These are phyloP conservation scores for Elongisporangium anandrum DNA, from an alignment of 352 stramenopile genomes.

Conservation along the genomic window DNA sequence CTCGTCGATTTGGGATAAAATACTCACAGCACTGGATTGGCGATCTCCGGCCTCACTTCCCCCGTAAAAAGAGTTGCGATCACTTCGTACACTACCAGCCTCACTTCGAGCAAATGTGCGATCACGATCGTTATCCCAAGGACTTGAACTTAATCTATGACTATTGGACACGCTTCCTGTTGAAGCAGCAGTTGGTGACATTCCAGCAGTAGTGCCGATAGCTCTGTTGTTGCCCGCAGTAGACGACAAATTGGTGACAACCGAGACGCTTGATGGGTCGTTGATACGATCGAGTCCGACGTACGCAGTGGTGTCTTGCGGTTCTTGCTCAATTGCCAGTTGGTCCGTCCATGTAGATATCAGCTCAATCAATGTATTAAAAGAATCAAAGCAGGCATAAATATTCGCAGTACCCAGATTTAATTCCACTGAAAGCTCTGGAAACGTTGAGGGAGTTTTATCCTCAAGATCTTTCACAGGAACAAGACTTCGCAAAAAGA, in stretches of 20 bases:
- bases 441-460: constrained; percentile 37
- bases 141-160: background rate
- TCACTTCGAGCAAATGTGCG: constrained; percentile 1
- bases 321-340: constrained; percentile 55
- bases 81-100: constrained; percentile 17
- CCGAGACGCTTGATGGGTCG: constrained; percentile 56
- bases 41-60: constrained; percentile 8
- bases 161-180: background rate
- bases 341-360: constrained; percentile 68
- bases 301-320: constrained; percentile 70
- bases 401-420: constrained; percentile 83
- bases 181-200: constrained; percentile 1
- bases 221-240: constrained; percentile 18
- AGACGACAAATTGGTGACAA: constrained; percentile 68
- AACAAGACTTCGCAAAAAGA: constrained; percentile 75
- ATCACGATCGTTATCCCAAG: background rate
- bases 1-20: constrained; percentile 76
- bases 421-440: constrained; percentile 77
- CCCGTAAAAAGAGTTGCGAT: constrained; percentile 15
- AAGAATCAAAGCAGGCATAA: constrained; percentile 88
- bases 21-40: constrained; percentile 22
- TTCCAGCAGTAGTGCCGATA: constrained; percentile 10
- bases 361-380: constrained; percentile 80
- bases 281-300: constrained; percentile 62
- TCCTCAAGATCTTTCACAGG: constrained; percentile 24